Conservation (phyloP, 2,329 filamentous ascomycete genomes). For the Colletotrichum costaricense region DNA sequence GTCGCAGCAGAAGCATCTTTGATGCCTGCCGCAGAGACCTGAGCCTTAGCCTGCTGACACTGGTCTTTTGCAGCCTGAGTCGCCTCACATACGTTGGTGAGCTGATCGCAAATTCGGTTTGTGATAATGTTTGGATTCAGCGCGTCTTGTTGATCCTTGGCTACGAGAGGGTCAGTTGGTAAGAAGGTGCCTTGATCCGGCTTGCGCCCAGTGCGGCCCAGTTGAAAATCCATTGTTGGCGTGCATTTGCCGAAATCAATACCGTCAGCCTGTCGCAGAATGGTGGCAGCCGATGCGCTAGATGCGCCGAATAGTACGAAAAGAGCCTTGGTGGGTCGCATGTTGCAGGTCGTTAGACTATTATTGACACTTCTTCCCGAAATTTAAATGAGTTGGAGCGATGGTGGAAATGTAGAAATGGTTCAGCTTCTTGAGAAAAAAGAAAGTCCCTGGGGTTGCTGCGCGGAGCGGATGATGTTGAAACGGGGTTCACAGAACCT, state of each 20-base stretch:
- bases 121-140: constrained; percentile 74
- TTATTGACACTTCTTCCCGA: too few relatives aligned
- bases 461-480: neutral
- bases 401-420: neutral
- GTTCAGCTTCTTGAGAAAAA: neutral
- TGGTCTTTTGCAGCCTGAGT: constrained; percentile 64
- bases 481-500: constrained; percentile 23
- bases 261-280: constrained; percentile 29
- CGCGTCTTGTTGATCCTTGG: constrained; percentile 66
- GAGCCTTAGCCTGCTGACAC: constrained; percentile 59
- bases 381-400: neutral
- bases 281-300: constrained; percentile 20
- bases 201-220: constrained; percentile 62
- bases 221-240: constrained; percentile 67
- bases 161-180: constrained; percentile 64
- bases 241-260: constrained; percentile 61
- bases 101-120: constrained; percentile 70
- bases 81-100: constrained; percentile 68
- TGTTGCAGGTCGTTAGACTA: neutral
- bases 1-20: constrained; percentile 61
- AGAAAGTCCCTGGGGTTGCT: neutral
- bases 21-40: constrained; percentile 61
- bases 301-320: constrained; percentile 15
- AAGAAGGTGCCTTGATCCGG: constrained; percentile 68
- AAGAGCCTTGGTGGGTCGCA: constrained; percentile 18